Evolutionary conservation across 2,329 filamentous ascomycete genomes (phyloP).

Genomic region (Xylaria sp.): DNA sequence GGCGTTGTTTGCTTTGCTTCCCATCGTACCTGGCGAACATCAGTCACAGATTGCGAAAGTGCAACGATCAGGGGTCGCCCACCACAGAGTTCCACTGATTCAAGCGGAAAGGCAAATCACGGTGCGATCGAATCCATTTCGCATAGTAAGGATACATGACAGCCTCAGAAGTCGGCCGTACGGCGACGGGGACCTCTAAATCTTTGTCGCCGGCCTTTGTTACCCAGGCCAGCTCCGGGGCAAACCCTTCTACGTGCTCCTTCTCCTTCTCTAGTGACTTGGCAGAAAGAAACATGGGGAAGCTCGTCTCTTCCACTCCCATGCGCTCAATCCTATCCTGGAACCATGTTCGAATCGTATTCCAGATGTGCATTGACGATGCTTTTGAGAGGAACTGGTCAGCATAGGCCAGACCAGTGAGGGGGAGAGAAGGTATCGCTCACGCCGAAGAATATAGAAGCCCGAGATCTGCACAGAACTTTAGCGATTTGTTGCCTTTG

Average conservation of each 20-base stretch:
- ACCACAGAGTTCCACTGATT: constrained; percentile 29
- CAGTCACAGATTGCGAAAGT: background rate
- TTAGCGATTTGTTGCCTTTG: constrained; percentile 7
- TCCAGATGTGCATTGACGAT: constrained; percentile 74
- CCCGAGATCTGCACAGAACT: constrained; percentile 79
- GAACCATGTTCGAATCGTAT: constrained; percentile 74
- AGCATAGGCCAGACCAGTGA: constrained; percentile 21
- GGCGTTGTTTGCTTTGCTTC: constrained; percentile 93
- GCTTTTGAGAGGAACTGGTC: constrained; percentile 45
- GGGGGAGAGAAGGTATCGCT: constrained; percentile 10
- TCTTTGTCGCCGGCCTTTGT: constrained; percentile 91
- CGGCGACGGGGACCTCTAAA: constrained; percentile 81
- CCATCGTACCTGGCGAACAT: constrained; percentile 74
- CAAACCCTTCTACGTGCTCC: constrained; percentile 73
- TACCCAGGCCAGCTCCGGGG: constrained; percentile 90
- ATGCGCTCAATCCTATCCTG: constrained; percentile 83
- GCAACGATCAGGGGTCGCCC: background rate
- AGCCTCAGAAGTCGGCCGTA: constrained; percentile 75
- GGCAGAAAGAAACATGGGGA: constrained; percentile 93
- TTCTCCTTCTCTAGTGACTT: constrained; percentile 77
- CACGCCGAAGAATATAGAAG: constrained; percentile 89
- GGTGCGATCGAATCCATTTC: constrained; percentile 83
- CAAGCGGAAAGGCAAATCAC: constrained; percentile 90
- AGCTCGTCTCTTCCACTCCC: constrained; percentile 95
- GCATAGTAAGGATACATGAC: constrained; percentile 47